Percentiles rank a stretch among this genome's conserved stretches.
phyloP scores from a whole-genome alignment of 345 rosid species.

The Cardamine occulta region DNA sequence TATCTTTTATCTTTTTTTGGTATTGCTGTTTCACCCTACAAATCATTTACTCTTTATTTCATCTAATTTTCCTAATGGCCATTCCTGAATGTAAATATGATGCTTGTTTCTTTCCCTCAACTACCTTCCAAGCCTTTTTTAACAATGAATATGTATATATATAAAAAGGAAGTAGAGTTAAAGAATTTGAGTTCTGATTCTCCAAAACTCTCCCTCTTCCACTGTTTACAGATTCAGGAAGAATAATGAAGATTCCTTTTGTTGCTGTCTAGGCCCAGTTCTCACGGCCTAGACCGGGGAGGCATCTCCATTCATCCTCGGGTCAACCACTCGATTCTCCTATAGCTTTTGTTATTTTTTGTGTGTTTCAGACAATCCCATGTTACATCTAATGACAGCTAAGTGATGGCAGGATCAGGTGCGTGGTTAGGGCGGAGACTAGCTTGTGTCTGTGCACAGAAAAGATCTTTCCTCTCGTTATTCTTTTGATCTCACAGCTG shows the following conservation, averaged over 20 bases:
- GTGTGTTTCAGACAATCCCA: not conserved
- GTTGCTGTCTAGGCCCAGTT: constrained; percentile 85
- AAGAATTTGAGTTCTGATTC: not conserved
- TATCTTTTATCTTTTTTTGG: constrained; percentile 1
- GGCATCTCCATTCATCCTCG: constrained; percentile 71
- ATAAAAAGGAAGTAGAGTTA: not conserved
- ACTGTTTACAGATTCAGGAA: not conserved
- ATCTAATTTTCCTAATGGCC: too few relatives aligned
- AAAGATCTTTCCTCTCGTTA: constrained; percentile 77
- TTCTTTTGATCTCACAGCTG: constrained; percentile 60
- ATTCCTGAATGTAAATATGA: not conserved
- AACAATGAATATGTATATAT: not conserved
- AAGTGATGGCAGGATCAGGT: constrained; percentile 61
- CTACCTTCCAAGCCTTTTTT: not conserved
- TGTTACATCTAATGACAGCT: constrained; percentile 49
- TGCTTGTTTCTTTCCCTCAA: not conserved
- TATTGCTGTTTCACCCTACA: too few relatives aligned
- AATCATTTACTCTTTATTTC: too few relatives aligned
- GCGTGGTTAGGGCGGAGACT: constrained; percentile 93
- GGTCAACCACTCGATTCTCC: constrained; percentile 45
- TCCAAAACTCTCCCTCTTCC: constrained; percentile 18
- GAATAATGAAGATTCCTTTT: constrained; percentile 75
- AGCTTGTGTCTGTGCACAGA: constrained; percentile 93
- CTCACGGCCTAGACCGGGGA: constrained; percentile 79
- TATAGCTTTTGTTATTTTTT: not conserved